Conservation (phyloP, 331 rosid species). For the Pyrus hybrid region DNA sequence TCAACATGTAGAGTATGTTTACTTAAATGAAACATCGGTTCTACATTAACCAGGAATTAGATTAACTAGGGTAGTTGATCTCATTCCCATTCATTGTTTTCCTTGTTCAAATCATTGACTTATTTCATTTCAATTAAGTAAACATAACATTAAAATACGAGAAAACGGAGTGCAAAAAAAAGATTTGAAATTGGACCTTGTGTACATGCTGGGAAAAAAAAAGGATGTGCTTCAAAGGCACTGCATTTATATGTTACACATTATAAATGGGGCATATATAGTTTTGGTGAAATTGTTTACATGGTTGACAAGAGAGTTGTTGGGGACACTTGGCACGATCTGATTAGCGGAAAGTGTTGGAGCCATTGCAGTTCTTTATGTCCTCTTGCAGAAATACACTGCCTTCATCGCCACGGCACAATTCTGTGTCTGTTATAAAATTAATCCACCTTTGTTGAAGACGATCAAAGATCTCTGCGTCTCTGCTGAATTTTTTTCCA, state of each 20-base stretch:
- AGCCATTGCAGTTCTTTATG: slow-evolving; percentile 44
- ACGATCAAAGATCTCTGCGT: slow-evolving; percentile 53
- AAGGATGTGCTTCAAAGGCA: slow-evolving; percentile 15
- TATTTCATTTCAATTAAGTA: no score
- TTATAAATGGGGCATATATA: not conserved
- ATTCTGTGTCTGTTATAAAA: slow-evolving; percentile 50
- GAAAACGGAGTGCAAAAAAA: not conserved
- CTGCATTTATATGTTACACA: slow-evolving; percentile 12
- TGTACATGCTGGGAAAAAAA: not conserved
- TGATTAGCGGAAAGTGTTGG: slow-evolving; percentile 36
- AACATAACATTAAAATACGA: not conserved
- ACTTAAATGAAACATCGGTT: no score
- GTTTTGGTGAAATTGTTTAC: not conserved
- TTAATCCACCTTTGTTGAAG: slow-evolving; percentile 55
- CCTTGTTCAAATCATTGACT: no score
- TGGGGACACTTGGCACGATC: not conserved
- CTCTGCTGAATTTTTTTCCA: slow-evolving; percentile 37
- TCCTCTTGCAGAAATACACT: slow-evolving; percentile 38
- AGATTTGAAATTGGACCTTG: slow-evolving; percentile 8
- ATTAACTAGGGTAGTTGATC: no score
- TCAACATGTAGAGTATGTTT: no score
- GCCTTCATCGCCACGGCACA: slow-evolving; percentile 35
- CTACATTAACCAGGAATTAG: no score
- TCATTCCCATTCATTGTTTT: no score
- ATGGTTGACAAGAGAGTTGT: not conserved